A percentile compares a stretch with the other conserved stretches of the same genome.
These are phyloP conservation scores for Aspergillus funiculosus DNA, from an alignment of 495 filamentous ascomycete species.

Conservation along the genomic window DNA sequence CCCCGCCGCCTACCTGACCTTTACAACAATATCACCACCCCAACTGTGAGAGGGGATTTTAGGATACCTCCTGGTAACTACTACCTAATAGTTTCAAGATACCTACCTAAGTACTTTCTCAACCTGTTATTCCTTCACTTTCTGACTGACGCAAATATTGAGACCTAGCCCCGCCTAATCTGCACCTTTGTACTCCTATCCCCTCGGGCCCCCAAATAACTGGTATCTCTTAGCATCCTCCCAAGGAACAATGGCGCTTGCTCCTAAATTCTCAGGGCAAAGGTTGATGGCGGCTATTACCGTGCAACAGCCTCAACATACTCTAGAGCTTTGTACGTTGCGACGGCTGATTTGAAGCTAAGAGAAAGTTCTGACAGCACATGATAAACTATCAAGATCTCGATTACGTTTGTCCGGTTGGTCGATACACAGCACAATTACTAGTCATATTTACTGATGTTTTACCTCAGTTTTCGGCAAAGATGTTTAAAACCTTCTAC, in stretches of 20 bases:
- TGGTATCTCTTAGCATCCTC: too few species aligned
- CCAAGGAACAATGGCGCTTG: constrained; percentile 55
- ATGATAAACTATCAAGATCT: constrained; percentile 43
- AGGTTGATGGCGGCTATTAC: constrained; percentile 42
- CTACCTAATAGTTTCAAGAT: too few species aligned
- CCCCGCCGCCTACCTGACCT: too few species aligned
- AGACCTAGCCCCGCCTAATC: too few species aligned
- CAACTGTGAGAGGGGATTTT: too few species aligned
- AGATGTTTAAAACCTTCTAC: constrained; percentile 69
- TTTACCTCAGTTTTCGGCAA: constrained; percentile 47
- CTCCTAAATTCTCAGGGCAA: constrained; percentile 70
- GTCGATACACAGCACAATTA: constrained; percentile 5
- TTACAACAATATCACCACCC: too few species aligned
- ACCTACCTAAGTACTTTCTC: too few species aligned
- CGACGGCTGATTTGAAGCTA: background rate
- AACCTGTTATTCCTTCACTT: too few species aligned
- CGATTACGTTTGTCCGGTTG: constrained; percentile 77
- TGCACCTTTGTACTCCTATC: too few species aligned
- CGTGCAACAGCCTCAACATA: constrained; percentile 53
- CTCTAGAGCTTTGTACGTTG: constrained; percentile 60
- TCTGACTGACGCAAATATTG: too few species aligned
- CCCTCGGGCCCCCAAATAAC: too few species aligned
- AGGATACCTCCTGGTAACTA: too few species aligned
- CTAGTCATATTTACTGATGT: constrained; percentile 6
- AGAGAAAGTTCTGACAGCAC: background rate